Evolutionary conservation across 164 flowering plant genomes (phyloP).

Genomic region (Amborella trichopoda): DNA sequence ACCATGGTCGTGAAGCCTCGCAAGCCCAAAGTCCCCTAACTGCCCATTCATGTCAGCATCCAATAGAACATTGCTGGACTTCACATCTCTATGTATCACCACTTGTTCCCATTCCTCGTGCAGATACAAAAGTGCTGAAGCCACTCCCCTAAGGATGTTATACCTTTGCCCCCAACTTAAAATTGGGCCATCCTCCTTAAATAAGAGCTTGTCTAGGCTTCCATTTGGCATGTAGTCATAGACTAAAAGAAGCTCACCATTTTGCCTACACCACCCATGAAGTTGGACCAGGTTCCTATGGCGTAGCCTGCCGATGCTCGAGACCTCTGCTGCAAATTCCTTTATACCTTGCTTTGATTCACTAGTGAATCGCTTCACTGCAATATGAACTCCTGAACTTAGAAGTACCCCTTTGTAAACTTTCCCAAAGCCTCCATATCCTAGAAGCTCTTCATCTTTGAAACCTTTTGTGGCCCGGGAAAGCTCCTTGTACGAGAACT

Average conservation of each 20-base stretch:
- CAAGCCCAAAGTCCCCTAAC: conserved; percentile 39
- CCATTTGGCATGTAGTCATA: conserved; percentile 66
- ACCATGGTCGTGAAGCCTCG: conserved; percentile 24
- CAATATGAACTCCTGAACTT: conserved; percentile 22
- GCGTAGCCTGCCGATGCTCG: conserved; percentile 57
- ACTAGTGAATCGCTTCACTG: conserved; percentile 56
- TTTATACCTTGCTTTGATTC: conserved; percentile 49
- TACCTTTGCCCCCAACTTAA: conserved; percentile 27
- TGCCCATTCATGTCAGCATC: conserved; percentile 35
- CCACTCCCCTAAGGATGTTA: conserved; percentile 26
- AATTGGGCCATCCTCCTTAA: conserved; percentile 10
- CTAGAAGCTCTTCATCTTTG: conserved; percentile 43
- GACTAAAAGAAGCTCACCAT: conserved; percentile 43
- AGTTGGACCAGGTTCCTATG: conserved; percentile 65
- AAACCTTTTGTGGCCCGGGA: conserved; percentile 57
- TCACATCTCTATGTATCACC: conserved; percentile 41
- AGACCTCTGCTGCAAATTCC: conserved; percentile 59
- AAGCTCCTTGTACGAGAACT: conserved; percentile 49
- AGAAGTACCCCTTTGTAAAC: conserved; percentile 60
- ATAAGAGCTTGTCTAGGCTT: conserved; percentile 51
- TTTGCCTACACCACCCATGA: conserved; percentile 83
- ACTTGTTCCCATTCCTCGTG: conserved; percentile 38
- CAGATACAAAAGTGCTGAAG: conserved; percentile 25
- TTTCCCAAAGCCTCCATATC: conserved; percentile 66
- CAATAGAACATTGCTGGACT: conserved; percentile 41